Base-by-base conservation (phyloP, 2,329 filamentous ascomycete genomes). In the Stagonosporopsis chrysanthemi region DNA sequence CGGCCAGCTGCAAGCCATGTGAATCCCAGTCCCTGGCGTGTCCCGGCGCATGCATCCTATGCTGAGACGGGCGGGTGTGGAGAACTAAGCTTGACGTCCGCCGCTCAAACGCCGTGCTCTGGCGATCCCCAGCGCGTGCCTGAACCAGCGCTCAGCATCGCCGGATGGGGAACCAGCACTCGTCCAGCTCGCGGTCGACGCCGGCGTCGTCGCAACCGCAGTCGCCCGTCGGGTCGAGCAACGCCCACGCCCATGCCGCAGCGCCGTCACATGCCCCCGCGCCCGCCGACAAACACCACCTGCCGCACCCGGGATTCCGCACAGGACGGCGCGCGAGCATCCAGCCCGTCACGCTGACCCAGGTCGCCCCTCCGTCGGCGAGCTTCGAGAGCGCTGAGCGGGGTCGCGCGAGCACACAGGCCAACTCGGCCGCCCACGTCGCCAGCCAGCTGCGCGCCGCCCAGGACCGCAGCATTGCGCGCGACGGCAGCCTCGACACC, bases 261-360 rank as follows among this genome's bases (percentile, higher is more conserved):
- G 28, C 28, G 5, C 7, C 28, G 11, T 9, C 28, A 29, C 49
- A 56, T 29, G 45, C 47, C 12, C 33, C 9, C 9, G 52, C 35
- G 17, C 41, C 31, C 23, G 31, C 22, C 9, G 43, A 44, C 43
- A 56, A 49, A 23, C 47, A 53, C 55, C 53, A 43, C 63, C 63
- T 61, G 46, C 48, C 52, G 49, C 60, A 39, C 58, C 43, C 29
- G 2, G 64, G 58, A 47, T 63, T 52, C 61, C 62, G 70, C 41
- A 72, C 75, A 38, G 73, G 73, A 43, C 66, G 77, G 29, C 69
- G 77, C 46, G 76, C 77, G 65, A 75, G 71, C 43, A 77, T 79
- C 59, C 77, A 77, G 64, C 73, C 78, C 44, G 70, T 67, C 41
- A 71, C 68, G 49, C 76, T 77, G 63, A 71, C 74, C 26, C 74